Evolutionary conservation across 2,329 filamentous ascomycete species (phyloP).

Genomic region (Uncinocarpus reesii): DNA sequence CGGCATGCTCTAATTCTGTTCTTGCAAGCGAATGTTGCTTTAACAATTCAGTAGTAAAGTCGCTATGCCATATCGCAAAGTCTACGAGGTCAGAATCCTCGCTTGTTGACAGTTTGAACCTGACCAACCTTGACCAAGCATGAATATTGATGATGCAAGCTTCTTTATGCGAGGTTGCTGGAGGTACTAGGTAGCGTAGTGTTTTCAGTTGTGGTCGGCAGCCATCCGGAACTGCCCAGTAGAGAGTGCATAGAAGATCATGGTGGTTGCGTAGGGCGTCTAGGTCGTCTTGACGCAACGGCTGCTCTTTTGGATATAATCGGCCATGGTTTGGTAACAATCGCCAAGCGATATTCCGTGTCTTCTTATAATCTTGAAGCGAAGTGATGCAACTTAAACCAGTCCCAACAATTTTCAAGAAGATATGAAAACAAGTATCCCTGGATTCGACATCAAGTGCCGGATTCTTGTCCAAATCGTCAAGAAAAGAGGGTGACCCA

Average conservation of each 20-base stretch:
- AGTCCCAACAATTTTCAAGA: constrained; percentile 47
- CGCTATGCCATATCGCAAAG: constrained; percentile 46
- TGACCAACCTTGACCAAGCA: constrained; percentile 47
- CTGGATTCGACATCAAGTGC: constrained; percentile 36
- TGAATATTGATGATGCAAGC: constrained; percentile 50
- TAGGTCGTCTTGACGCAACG: constrained; percentile 44
- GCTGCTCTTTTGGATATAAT: constrained; percentile 49
- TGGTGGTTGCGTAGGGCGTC: constrained; percentile 52
- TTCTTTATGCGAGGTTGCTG: constrained; percentile 48
- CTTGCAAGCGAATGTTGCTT: constrained; percentile 47
- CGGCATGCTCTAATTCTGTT: constrained; percentile 49
- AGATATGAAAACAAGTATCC: constrained; percentile 49
- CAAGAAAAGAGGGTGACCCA: constrained; percentile 46
- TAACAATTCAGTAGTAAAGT: constrained; percentile 44
- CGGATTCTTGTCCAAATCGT: constrained; percentile 38
- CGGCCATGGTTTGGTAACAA: constrained; percentile 51
- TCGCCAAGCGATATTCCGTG: constrained; percentile 48
- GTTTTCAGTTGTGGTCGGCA: constrained; percentile 45
- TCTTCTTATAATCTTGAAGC: constrained; percentile 43
- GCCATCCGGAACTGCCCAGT: constrained; percentile 46
- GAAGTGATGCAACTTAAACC: constrained; percentile 41
- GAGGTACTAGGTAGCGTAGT: constrained; percentile 47
- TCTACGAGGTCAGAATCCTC: constrained; percentile 40
- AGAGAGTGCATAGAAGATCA: constrained; percentile 50
- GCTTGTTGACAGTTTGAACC: constrained; percentile 47